phyloP scores from a whole-genome alignment of 768 basidiomycete genomes.

The Kockovaella imperatae region DNA sequence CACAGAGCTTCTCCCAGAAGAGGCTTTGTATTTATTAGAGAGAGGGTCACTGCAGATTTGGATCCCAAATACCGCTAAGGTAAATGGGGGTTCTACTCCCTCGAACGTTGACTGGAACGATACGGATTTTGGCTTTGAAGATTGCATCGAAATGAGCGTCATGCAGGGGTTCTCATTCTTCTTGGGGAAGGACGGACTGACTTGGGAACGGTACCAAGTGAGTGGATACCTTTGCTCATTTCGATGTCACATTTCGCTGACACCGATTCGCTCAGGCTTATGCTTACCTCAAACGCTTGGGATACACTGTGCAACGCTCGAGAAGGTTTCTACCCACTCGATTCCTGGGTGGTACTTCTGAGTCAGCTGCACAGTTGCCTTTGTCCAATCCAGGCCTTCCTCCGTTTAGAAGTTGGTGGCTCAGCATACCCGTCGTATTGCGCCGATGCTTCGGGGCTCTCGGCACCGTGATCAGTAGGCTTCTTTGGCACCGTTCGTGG shows the following conservation, averaged over 20 bases:
- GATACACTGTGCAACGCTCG: constrained; percentile 79
- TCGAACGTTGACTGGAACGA: constrained; percentile 46
- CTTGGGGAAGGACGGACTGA: constrained; percentile 68
- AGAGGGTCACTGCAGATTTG: constrained; percentile 63
- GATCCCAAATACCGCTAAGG: constrained; percentile 10
- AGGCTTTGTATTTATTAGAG: constrained; percentile 87
- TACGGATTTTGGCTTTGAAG: constrained; percentile 30
- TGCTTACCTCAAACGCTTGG: constrained; percentile 81
- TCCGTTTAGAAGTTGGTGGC: constrained; percentile 32
- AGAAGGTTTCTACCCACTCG: constrained; percentile 46
- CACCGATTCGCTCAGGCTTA: constrained; percentile 60
- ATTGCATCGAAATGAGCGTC: constrained; percentile 59
- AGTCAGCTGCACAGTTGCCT: not conserved
- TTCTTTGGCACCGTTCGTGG: not conserved
- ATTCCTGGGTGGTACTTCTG: constrained; percentile 11
- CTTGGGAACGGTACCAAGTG: constrained; percentile 83
- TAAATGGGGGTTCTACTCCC: constrained; percentile 18
- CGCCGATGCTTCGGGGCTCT: not conserved
- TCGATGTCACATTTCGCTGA: not conserved
- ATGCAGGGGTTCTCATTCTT: constrained; percentile 83
- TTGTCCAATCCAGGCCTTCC: constrained; percentile 6
- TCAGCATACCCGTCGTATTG: constrained; percentile 16
- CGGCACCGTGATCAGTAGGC: not conserved
- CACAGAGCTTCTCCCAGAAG: constrained; percentile 85
- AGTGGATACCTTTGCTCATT: constrained; percentile 11